A percentile compares a stretch with the other conserved stretches of the same genome.
phyloP scores from a whole-genome alignment of 2,329 filamentous ascomycete species.

The Hymenotorrendiella dingleyae region DNA sequence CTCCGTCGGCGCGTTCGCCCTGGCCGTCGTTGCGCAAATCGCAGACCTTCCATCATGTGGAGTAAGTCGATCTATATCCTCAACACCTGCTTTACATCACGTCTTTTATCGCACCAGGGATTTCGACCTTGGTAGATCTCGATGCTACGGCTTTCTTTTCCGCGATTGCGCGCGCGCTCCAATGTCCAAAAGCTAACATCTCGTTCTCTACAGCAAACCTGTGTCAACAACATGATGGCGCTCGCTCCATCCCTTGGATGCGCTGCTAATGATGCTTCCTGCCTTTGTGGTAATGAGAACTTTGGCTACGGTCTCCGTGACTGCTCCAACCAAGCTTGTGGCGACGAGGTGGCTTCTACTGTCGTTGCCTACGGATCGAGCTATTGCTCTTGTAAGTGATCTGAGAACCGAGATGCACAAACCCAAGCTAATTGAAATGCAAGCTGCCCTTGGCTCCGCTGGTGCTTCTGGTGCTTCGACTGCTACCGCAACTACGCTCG shows the following conservation, averaged over 20 bases:
- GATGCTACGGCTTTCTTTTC: neutral
- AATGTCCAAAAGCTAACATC: conserved; percentile 15
- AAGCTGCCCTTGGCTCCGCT: neutral
- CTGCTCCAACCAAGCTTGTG: conserved; percentile 39
- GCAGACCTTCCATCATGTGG: conserved; percentile 27
- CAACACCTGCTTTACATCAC: neutral
- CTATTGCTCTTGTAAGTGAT: conserved; percentile 24
- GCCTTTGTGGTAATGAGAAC: conserved; percentile 39
- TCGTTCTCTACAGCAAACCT: conserved; percentile 27
- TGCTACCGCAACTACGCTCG: neutral
- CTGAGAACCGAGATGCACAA: no score
- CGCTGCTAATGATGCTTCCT: conserved; percentile 30
- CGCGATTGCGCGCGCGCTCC: neutral
- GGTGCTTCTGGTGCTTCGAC: neutral
- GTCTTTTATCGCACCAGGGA: neutral
- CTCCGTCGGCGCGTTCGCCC: conserved; percentile 23
- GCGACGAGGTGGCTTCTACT: conserved; percentile 19
- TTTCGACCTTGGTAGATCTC: neutral
- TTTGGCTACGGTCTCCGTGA: conserved; percentile 43
- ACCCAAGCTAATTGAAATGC: no score
- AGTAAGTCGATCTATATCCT: conserved; percentile 23
- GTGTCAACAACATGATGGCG: conserved; percentile 40
- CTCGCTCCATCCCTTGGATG: conserved; percentile 38
- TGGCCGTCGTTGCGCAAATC: conserved; percentile 22
- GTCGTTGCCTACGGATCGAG: conserved; percentile 27